These are phyloP conservation scores for Oldenlandia corymbosa DNA, from an alignment of 257 asterid genomes.

Conservation along the genomic window DNA sequence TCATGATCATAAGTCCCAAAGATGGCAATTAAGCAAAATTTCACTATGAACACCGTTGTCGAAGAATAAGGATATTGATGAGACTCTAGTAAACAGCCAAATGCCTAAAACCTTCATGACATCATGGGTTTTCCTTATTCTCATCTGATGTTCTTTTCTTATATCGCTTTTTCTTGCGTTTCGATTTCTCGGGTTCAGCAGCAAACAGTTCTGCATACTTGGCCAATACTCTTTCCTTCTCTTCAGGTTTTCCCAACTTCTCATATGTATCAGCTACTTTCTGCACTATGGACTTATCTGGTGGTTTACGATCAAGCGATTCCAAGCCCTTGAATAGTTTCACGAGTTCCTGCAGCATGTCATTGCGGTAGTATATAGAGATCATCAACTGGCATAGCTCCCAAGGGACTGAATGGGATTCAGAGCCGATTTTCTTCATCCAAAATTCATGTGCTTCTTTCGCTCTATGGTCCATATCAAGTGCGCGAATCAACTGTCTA, in stretches of 20 bases:
- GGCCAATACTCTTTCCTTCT: slow-evolving; percentile 59
- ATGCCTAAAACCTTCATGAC: no score
- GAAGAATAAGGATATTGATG: no score
- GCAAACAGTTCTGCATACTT: slow-evolving; percentile 61
- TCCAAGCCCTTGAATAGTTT: slow-evolving; percentile 29
- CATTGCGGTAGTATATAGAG: no score
- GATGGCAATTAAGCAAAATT: no score
- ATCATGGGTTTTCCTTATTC: neutral
- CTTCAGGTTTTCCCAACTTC: slow-evolving; percentile 51
- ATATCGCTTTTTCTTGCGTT: slow-evolving; percentile 30
- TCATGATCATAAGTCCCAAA: no score
- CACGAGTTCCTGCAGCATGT: no score
- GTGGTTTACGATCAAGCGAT: slow-evolving; percentile 71
- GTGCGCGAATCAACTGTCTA: slow-evolving; percentile 68
- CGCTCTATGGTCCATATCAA: slow-evolving; percentile 73
- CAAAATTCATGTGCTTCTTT: slow-evolving; percentile 71
- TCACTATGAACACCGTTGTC: no score
- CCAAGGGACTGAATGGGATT: no score
- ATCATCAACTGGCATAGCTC: neutral
- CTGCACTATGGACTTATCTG: slow-evolving; percentile 61
- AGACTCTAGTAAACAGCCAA: no score
- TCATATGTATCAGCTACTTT: slow-evolving; percentile 78
- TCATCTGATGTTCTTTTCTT: slow-evolving; percentile 23
- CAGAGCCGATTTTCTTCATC: slow-evolving; percentile 18
- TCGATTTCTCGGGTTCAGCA: slow-evolving; percentile 23